phyloP scores from a whole-genome alignment of 1,284 basidiomycete species.

The Pyrrhoderma noxium region DNA sequence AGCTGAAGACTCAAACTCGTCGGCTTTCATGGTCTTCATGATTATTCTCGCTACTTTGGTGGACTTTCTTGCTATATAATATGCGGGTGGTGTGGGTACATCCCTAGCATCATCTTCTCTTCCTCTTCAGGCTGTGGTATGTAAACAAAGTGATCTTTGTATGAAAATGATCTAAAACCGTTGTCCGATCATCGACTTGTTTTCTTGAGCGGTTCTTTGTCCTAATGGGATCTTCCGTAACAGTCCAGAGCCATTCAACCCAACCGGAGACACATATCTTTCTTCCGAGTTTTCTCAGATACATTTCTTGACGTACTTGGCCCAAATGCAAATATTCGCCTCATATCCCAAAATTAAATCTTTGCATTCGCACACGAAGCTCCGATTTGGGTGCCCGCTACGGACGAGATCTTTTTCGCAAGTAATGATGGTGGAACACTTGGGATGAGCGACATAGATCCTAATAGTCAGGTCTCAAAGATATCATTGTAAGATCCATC shows the following conservation, averaged over 20 bases:
- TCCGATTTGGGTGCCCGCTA: conserved; percentile 28
- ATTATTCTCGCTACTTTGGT: conserved; percentile 10
- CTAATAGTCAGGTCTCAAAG: conserved; percentile 34
- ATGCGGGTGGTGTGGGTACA: conserved; percentile 1
- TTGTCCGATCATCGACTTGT: conserved; percentile 27
- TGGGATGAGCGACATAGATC: conserved; percentile 34
- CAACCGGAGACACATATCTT: conserved; percentile 41
- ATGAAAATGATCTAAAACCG: neutral
- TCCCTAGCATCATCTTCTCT: neutral
- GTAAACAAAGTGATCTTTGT: neutral
- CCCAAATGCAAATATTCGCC: conserved; percentile 44
- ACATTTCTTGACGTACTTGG: conserved; percentile 58
- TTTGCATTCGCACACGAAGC: conserved; percentile 33
- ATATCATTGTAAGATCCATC: conserved; percentile 32
- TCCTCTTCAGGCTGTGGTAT: neutral
- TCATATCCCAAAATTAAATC: conserved; percentile 45
- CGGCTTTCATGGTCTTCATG: conserved; percentile 7
- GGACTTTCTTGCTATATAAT: conserved; percentile 9
- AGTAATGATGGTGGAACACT: conserved; percentile 32
- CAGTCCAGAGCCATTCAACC: conserved; percentile 29
- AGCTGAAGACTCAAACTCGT: conserved; percentile 6
- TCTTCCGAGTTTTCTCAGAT: conserved; percentile 64
- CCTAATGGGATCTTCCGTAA: conserved; percentile 27
- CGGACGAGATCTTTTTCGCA: conserved; percentile 34
- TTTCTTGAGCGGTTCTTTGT: conserved; percentile 27